These are phyloP conservation scores for Penicillium desertorum DNA, from an alignment of 495 filamentous ascomycete species.

Conservation along the genomic window DNA sequence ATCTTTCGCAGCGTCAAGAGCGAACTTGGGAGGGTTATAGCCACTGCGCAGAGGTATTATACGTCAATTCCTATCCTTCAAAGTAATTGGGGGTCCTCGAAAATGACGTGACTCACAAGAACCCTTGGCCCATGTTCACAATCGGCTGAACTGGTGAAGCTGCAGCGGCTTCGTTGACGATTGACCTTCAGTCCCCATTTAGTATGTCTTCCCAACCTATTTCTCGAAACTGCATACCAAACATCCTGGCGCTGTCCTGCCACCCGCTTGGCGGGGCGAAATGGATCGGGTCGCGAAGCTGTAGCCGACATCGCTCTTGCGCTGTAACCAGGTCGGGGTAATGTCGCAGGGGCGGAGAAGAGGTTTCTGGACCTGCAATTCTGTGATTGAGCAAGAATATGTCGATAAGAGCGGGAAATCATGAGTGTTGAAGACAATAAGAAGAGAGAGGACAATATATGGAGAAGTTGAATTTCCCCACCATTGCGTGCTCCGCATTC, in stretches of 20 bases:
- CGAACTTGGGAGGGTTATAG: constrained; percentile 93
- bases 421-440: constrained; percentile 1
- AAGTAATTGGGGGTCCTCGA: not conserved
- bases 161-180: constrained; percentile 88
- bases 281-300: constrained; percentile 48
- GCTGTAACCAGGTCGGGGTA: constrained; percentile 29
- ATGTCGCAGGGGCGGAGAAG: constrained; percentile 8
- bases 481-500: constrained; percentile 27
- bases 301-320: constrained; percentile 47
- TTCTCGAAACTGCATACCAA: constrained; percentile 57
- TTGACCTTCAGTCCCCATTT: constrained; percentile 60
- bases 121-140: constrained; percentile 95
- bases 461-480: constrained; percentile 4
- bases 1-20: constrained; percentile 84
- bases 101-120: constrained; percentile 59
- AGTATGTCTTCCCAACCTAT: not conserved
- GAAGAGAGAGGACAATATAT: not conserved
- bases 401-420: not conserved
- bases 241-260: constrained; percentile 87
- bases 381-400: not conserved
- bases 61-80: not conserved
- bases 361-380: constrained; percentile 8
- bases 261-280: constrained; percentile 74
- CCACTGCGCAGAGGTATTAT: constrained; percentile 50
- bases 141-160: constrained; percentile 88